Base-by-base conservation (phyloP, 257 asterid genomes). In the Phtheirospermum japonicum region DNA sequence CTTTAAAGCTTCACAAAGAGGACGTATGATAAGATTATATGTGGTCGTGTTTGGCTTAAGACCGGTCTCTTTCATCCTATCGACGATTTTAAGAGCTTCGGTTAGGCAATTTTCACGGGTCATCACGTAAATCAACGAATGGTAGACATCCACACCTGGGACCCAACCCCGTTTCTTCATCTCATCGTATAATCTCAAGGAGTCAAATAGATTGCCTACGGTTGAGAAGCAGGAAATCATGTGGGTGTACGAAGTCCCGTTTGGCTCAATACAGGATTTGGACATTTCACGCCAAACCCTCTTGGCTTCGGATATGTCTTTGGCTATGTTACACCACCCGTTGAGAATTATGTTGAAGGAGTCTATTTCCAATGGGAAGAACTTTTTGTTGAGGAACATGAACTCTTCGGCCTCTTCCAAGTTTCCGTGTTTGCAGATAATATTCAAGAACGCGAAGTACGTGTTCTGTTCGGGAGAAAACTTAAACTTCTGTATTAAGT, bases 241-340 rank as follows among this genome's bases (percentile, higher is more conserved):
- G 82, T 82, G 86, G 6, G 80, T 63, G 54, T 85, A 92, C 31
- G 99, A 85, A 46, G 75, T 71, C 73, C 70, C 84, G 28, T 92
- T 71, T 6, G 99, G 96, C 67, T 76, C 75, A 46, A 86, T 81
- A 42, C 99, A 92, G 67, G 78, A 80, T 72, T 80, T 92, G 53
- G 97, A 80, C 99, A 92, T 83, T 71, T 89, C 97, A 42, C 96
- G 79, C 99, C 99, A 92, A 50, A 92, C 66, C 70, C 99, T 80
- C 79, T 89, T 92, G 78, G 97, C 89, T 80, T 89, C 91, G 16
- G 50, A 57, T 73, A 86, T 68, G 72, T 92, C 99, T 2, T 71
- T 67, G 13, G 76, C 65, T 63, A 83, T 67, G 72, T 85, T 82
- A 40, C 96, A 92, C 99, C 97, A 92, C 54, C 94, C 96, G 19